A percentile compares a stretch with the other conserved stretches of the same genome.
Evolutionary conservation across 768 basidiomycete species (phyloP).

Genomic region (Leccinum subtestaceum): DNA sequence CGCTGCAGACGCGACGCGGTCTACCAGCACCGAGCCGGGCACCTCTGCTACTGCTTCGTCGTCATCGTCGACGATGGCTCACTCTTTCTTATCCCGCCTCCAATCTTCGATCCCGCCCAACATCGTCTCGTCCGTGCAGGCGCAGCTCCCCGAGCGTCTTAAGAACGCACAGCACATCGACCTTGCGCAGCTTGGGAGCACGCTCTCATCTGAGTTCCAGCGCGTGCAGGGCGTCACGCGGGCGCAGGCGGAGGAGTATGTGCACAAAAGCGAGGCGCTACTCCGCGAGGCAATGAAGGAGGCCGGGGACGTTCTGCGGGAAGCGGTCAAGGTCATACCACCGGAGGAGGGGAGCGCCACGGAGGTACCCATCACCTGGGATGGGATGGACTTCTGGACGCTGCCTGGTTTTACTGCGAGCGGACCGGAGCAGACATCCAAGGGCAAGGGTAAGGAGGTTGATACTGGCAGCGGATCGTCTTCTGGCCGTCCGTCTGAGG

Average conservation of each 20-base stretch:
- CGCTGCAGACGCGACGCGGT: constrained; percentile 18
- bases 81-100: constrained; percentile 57
- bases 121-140: too few relatives aligned
- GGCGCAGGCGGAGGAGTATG: constrained; percentile 82
- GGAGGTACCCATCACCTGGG: constrained; percentile 57
- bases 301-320: constrained; percentile 76
- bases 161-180: too few relatives aligned
- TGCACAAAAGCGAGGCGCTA: constrained; percentile 67
- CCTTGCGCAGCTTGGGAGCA: constrained; percentile 52
- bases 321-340: constrained; percentile 91
- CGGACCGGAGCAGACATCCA: constrained; percentile 18
- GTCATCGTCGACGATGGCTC: constrained; percentile 26
- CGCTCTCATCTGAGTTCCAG: constrained; percentile 62
- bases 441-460: constrained; percentile 39
- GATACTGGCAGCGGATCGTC: constrained; percentile 16
- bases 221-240: constrained; percentile 72
- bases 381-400: constrained; percentile 86
- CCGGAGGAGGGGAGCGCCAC: constrained; percentile 58
- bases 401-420: constrained; percentile 42
- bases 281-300: constrained; percentile 72
- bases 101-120: too few relatives aligned
- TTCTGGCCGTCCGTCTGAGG: constrained; percentile 33
- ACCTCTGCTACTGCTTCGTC: constrained; percentile 4
- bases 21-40: constrained; percentile 19
- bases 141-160: too few relatives aligned